Percentiles rank a stretch among this genome's conserved stretches.
Conservation (phyloP, 306 rosid species). For the Trifolium dubium region DNA sequence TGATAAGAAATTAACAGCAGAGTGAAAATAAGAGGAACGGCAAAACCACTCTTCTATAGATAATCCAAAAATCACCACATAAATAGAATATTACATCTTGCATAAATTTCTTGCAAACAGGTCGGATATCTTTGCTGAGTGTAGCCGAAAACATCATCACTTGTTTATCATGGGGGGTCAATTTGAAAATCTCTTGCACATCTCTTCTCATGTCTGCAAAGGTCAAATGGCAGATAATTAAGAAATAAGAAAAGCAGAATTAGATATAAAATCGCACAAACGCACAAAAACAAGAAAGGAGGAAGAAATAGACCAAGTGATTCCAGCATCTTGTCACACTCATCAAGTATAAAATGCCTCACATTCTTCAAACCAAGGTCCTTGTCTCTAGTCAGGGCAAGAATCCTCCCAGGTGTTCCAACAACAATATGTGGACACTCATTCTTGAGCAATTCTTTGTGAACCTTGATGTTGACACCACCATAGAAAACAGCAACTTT, state of each 20-base stretch:
- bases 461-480: constrained; percentile 69
- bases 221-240: constrained; percentile 19
- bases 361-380: constrained; percentile 79
- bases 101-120: constrained; percentile 89
- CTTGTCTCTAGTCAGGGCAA: constrained; percentile 69
- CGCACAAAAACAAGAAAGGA: background rate
- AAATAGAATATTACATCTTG: constrained; percentile 68
- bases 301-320: constrained; percentile 63
- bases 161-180: constrained; percentile 85
- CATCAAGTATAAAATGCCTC: constrained; percentile 81
- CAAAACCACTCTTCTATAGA: background rate
- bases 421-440: constrained; percentile 84
- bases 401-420: constrained; percentile 83
- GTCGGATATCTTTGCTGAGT: constrained; percentile 77
- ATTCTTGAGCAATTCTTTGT: constrained; percentile 70
- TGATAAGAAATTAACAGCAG: background rate
- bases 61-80: constrained; percentile 16
- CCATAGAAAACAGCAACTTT: constrained; percentile 74
- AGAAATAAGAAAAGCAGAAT: constrained; percentile 10
- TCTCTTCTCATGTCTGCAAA: constrained; percentile 75
- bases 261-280: background rate
- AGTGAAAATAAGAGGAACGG: background rate
- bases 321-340: constrained; percentile 85
- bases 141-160: constrained; percentile 90
- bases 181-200: constrained; percentile 73